phyloP scores from a whole-genome alignment of 2,329 filamentous ascomycete species.

The Arthrobotrys megalospora region DNA sequence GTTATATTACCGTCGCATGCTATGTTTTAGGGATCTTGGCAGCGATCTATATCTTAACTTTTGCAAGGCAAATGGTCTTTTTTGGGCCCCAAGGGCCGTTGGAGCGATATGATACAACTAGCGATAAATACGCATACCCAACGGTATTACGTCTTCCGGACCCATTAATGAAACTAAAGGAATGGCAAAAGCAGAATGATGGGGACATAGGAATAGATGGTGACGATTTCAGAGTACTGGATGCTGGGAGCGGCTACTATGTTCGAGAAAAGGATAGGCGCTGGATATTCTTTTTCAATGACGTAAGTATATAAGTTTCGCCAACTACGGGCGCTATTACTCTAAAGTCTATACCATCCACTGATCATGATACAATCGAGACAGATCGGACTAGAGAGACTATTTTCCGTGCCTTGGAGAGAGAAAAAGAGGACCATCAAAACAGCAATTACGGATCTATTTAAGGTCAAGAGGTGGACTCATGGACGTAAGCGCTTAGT shows the following conservation, averaged over 20 bases:
- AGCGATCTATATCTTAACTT: conserved; percentile 10
- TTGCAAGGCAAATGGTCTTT: conserved; percentile 19
- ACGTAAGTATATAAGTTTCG: too few relatives aligned
- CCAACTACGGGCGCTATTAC: too few relatives aligned
- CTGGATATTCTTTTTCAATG: conserved; percentile 31
- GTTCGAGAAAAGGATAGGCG: conserved; percentile 16
- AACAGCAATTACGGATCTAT: too few relatives aligned
- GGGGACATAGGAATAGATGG: neutral
- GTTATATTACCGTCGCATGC: neutral
- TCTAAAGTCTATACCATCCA: too few relatives aligned
- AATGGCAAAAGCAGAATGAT: neutral
- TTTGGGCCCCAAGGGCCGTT: conserved; percentile 7
- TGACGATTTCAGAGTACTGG: neutral
- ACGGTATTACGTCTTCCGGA: neutral
- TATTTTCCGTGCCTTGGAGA: too few relatives aligned
- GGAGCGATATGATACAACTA: neutral
- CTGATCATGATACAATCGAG: too few relatives aligned
- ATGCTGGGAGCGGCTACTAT: conserved; percentile 11
- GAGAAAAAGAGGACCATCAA: too few relatives aligned
- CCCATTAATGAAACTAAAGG: neutral
- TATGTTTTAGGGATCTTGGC: conserved; percentile 22
- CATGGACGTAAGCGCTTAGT: too few relatives aligned
- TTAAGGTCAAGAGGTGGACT: too few relatives aligned
- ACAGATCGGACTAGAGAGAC: too few relatives aligned
- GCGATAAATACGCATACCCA: neutral